Base-by-base conservation (phyloP, 192 early-diverging fungal species). In the Coemansia sp. region DNA sequence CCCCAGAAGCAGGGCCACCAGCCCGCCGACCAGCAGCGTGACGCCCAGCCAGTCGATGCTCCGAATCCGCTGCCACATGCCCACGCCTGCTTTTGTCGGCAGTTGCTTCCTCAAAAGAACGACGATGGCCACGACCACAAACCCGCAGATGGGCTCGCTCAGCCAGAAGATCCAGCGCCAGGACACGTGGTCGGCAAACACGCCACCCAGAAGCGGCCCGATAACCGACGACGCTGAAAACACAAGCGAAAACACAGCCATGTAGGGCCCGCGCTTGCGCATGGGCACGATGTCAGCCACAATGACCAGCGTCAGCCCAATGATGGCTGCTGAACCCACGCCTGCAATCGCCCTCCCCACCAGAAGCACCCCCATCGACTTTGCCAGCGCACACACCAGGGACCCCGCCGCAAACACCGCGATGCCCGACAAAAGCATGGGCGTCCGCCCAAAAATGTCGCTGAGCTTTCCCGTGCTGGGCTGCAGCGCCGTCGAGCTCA, bases 381-480 rank as follows among this genome's bases (percentile, higher is more conserved):
- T 77, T 5, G 90, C 86, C 66, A 83, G 66, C 28, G 84, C 87
- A 59, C 85, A 79, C 7, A 78, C 48, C 79, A 88, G 82, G 68
- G 85, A 87, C 8, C 86, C 86, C 11, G 86, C 38, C n/a, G 86
- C 81, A 68, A 89, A 88, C 15, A 90, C 64, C 3, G 76, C 62
- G 12, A 86, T 57, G 1, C 88, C 87, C 48, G 84, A 75, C 6
- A 91, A 62, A 37, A 90, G 72, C 33, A 89, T 72, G 6, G 70
- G 71, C 53, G 87, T 87, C 59, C 90, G 88, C 20, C 91, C 96
- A 80, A 95, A 93, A 39, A 95, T 92, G 61, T 97, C 94, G 55
- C 92, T 88, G n/a, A 93, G 71, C 62, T 87, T 86, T 15, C 92
- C 91, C 71, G 91, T 95, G 39, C 90, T 74, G 7, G 93, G 91